phyloP scores from a whole-genome alignment of 1,139 yeast species.

The Starmera stellimalicola region DNA sequence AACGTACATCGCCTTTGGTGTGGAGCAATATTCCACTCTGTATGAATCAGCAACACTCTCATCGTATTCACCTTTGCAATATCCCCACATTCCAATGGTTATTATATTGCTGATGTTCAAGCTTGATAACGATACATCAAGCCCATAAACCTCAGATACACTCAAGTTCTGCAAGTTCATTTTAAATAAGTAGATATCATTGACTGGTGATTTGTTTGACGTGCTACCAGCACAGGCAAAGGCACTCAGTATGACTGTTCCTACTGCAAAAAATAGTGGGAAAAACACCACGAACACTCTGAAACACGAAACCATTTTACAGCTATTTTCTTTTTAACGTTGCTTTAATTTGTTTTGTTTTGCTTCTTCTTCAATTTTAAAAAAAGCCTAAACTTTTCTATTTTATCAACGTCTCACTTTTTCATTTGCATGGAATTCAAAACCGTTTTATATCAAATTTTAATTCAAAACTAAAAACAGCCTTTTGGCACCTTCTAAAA shows the following conservation, averaged over 20 bases:
- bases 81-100: slow-evolving; percentile 63
- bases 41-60: slow-evolving; percentile 13
- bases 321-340: too few relatives aligned
- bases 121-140: slow-evolving; percentile 11
- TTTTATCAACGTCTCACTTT: too few relatives aligned
- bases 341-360: too few relatives aligned
- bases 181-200: slow-evolving; percentile 32
- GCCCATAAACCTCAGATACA: slow-evolving; percentile 3
- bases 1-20: slow-evolving; percentile 35
- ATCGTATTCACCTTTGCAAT: slow-evolving; percentile 47
- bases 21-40: slow-evolving; percentile 47
- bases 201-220: slow-evolving; percentile 24
- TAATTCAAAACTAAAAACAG: too few relatives aligned
- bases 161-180: slow-evolving; percentile 28
- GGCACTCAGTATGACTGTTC: slow-evolving; percentile 28
- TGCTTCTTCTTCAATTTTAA: too few relatives aligned
- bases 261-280: slow-evolving; percentile 30
- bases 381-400: too few relatives aligned
- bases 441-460: too few relatives aligned
- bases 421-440: too few relatives aligned
- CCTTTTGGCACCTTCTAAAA: too few relatives aligned
- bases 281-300: slow-evolving; percentile 24
- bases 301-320: slow-evolving; percentile 15
- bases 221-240: slow-evolving; percentile 33
- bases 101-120: slow-evolving; percentile 55